A percentile compares a stretch with the other conserved stretches of the same genome.
These are phyloP conservation scores for Elsinoe batatas DNA, from an alignment of 2,329 filamentous ascomycete genomes.

Conservation along the genomic window DNA sequence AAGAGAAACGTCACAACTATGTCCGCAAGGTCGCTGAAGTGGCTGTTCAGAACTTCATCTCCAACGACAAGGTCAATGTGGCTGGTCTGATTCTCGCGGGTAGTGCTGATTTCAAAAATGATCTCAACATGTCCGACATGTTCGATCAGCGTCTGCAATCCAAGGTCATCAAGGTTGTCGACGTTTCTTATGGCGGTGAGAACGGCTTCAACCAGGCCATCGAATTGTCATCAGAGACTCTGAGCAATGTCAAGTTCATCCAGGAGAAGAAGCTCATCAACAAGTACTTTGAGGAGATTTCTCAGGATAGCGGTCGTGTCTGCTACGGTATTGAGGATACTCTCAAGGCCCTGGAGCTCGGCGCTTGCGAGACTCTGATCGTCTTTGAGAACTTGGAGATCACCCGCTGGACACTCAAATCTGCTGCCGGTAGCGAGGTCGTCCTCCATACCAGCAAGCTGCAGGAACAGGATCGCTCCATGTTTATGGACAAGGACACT, in stretches of 20 bases:
- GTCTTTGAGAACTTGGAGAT: slow-evolving; percentile 97
- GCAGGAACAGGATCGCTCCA: slow-evolving; percentile 67
- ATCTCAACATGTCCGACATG: slow-evolving; percentile 93
- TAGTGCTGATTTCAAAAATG: slow-evolving; percentile 99
- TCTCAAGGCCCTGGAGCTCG: slow-evolving; percentile 88
- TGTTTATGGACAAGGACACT: slow-evolving; percentile 92
- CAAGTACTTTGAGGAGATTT: slow-evolving; percentile 98
- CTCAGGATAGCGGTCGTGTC: slow-evolving; percentile 89
- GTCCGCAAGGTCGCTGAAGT: slow-evolving; percentile 97
- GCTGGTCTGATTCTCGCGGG: slow-evolving; percentile 90
- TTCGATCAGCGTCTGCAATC: slow-evolving; percentile 83
- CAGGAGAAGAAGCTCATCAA: slow-evolving; percentile 99
- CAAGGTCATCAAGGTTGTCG: slow-evolving; percentile 99
- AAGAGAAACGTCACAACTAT: slow-evolving; percentile 99
- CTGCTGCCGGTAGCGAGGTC: slow-evolving; percentile 59
- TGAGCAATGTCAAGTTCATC: slow-evolving; percentile 99
- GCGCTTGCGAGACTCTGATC: slow-evolving; percentile 87
- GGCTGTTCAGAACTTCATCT: slow-evolving; percentile 98
- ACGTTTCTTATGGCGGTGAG: slow-evolving; percentile 97
- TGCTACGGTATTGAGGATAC: slow-evolving; percentile 99
- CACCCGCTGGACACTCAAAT: slow-evolving; percentile 82
- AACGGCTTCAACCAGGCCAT: slow-evolving; percentile 99
- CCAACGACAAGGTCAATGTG: slow-evolving; percentile 95
- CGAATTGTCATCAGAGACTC: slow-evolving; percentile 84
- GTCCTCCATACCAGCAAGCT: slow-evolving; percentile 81